Base-by-base conservation (phyloP, 306 rosid species). In the Prunus kanzakura region DNA sequence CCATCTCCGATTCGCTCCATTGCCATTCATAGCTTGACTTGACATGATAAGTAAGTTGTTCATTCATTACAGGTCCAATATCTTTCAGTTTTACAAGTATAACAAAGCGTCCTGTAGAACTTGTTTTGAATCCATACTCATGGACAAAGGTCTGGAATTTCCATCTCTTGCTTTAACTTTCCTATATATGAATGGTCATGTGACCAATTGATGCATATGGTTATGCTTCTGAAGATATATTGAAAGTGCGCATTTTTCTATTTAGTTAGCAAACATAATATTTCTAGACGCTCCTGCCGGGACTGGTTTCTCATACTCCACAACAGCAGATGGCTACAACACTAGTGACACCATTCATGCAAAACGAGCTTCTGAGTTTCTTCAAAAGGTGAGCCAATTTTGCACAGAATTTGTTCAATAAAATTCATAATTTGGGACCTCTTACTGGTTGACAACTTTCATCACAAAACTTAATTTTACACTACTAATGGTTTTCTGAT, bases 221-320 rank as follows among this genome's bases (percentile, higher is more conserved):
- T 35, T 35, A 35, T 6, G 41, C 41, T 6, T 35, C 41, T 35
- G 1, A 35, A 5, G 41, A 45, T 6, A 29, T 18, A 19, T 35
- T 35, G 15, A 51, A 18, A 32, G 35, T 27, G 22, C 5, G 22
- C 3, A 19, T 20, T 13, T 60, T 32, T 1, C 47, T 49, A 62
- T 62, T 25, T 51, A 80, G 84, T 30, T 75, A n/a, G 84, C 84
- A 15, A 80, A 75, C 73, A 10, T 81, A 41, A 81, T 81, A 69
- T 75, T 75, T 32, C 3, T 81, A 45, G 84, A 81, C 27, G 73
- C 81, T 13, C 84, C 84, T 43, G 78, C 69, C n/a, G 81, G 84
- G 2, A 81, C 84, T 43, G 84, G 84, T 30, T 81, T 76, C 78
- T 81, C 84, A 4, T 81, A 81, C 73, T 52, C 84, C 14, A 16